Evolutionary conservation across 352 stramenopile genomes (phyloP), one percentile per base, ranked within the genome.

Genomic region (Halophytophthora batemanensis): DNA sequence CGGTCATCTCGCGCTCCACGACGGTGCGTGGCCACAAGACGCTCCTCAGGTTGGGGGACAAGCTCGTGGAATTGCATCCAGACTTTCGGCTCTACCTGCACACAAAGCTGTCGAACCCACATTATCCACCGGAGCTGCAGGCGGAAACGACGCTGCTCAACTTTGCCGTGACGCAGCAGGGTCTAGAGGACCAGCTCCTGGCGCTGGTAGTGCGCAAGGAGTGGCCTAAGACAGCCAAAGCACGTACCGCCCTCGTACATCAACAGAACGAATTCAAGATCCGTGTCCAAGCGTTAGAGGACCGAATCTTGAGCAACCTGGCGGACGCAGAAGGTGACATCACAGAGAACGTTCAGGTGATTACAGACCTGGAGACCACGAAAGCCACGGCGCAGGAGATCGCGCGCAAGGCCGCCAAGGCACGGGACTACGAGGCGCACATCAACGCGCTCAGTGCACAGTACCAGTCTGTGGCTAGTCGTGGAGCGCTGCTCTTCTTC

Each of bases 331-430:
- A 95, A 52, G 80, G 82, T 42, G 67, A 96, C 36, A 70, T 98
- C 28, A 98, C 92, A 5, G 92, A 98, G 63, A 97, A 98, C 60
- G 93, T 98, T 6, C 87, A 98, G 46, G 70, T 98, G 13, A 98
- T 98, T 41, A 93, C 92, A 19, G 91, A 96, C 18, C 66, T 98
- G 18, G 94, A 98, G 62, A 86, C 93, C 2, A 98, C 93, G 1
- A 98, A 98, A 53, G 70, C 75, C 6, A 97, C 96, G 2, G 81
- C 88, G 13, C 68, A 84, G 10, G 82, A 90, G 37, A 96, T 96
- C 19, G 86, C 91, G 14, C 55, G 64, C 22, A 90, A 93, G 46
- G 77, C 86, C 13, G 84, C 86, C 38, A 88, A 84, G 25, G 87
- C 87, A 2, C 65, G 64, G 3, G 78, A 82, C 31, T 90, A 86